Base-by-base conservation (phyloP, 73 alveolate species). In the Paramecium tetraurelia region DNA sequence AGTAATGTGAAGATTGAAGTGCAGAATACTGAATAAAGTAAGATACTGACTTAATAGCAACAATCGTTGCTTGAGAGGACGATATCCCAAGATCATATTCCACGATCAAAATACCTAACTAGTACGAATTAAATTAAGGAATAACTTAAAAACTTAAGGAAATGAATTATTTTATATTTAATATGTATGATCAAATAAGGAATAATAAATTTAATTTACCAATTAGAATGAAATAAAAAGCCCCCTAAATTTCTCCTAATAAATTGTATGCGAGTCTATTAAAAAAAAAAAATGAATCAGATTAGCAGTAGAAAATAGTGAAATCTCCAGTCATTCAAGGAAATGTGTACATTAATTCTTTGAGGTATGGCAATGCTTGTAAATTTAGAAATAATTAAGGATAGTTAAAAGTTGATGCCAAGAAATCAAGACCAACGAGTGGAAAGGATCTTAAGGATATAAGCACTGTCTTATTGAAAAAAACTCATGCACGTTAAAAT, bases 401-500 rank as follows among this genome's bases (percentile, higher is more conserved):
- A 75, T 36, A 36, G 22, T 31, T 75, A 53, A 53, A 35, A 75
- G 48, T 75, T 11, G 87, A 75, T 21, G 87, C 87, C 5, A 75
- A 75, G 59, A 75, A 75, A 40, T 36, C 11, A 11, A 33, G 87
- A 75, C 87, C 87, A 36, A 40, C 87, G 38, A 75, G 87, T 40
- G 59, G 87, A n/a, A 75, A 36, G n/a, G 58, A 75, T 36, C 18
- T 36, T 2, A 75, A 75, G 21, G 87, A 75, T 36, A 21, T 36
- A 33, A 75, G 59, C 59, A 36, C 59, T 1, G 58, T 40, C 21
- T 35, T 75, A 36, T 36, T 75, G 16, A 75, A 75, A 40, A 75
- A 75, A 36, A 33, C 41, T 29, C 87, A 75, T 36, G 68, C 68
- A 29, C 87, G 87, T 75, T 75, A 75, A 40, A 75, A 75, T 75